Evolutionary conservation across 1,284 basidiomycete species (phyloP), one percentile per base, ranked within the genome.

Genomic region (Irpex sp.): DNA sequence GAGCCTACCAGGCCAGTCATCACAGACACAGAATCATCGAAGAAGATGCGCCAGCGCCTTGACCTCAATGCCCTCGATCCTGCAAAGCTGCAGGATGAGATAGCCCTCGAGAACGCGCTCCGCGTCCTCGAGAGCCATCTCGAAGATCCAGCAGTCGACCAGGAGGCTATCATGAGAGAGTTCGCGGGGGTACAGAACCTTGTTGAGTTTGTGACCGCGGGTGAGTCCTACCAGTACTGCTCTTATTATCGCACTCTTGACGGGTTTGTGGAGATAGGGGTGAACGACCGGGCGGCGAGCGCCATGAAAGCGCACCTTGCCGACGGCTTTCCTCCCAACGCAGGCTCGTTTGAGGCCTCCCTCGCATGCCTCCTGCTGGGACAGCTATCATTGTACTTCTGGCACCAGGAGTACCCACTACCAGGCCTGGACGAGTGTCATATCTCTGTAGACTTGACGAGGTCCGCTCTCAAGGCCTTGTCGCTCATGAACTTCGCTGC

Each of bases 21-120:
- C 3, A 47, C 3, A 47, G 13, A 47, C 13, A 47, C 44, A n/a
- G n/a, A 15, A 15, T 4, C 44, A 47, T 34, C 11, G 13, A 47
- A 47, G n/a, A 11, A 47, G 13, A n/a, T 47, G 11, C 44, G 5
- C n/a, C 13, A 13, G 11, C 44, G n/a, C 5, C 55, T 66, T 19
- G 65, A 64, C 61, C 47, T 62, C 34, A 21, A 36, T 11, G n/a
- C 61, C 52, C 59, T 66, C 47, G 59, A 61, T 9, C 57, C 62
- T 8, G n/a, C 17, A n/a, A 2, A 49, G 7, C 54, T 69, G 58
- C 26, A 26, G 8, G 62, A 66, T 58, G 68, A 67, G 34, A 19
- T 51, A 26, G 59, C 64, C 11, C 38, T 70, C 34, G 64, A 66
- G 57, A 48, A 15, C n/a, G 64, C 67, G 1, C 37, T 70, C 11